Base-by-base conservation (phyloP, 805 yeast genomes). In the Debaryomyces prosopidis region DNA sequence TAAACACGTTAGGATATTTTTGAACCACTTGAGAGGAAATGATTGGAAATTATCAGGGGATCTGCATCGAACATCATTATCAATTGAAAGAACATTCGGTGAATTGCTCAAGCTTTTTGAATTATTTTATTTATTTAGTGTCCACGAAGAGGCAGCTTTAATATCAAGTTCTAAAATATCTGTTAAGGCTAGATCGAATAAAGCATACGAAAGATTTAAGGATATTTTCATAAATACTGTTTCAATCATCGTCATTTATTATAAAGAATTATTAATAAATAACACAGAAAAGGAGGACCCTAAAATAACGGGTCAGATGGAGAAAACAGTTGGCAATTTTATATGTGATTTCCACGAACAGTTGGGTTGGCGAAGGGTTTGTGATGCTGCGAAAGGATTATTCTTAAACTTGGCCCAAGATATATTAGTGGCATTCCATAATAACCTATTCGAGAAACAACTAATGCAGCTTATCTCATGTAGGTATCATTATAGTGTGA, bases 381-480 rank as follows among this genome's bases (percentile, higher is more conserved):
- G 99, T 66, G 85, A 83, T 41, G 62, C 78, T 2, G 76, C 84
- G 0, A 60, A 75, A 20, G 91, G 95, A 0, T 63, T 68, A 6
- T 84, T 91, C 48, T 67, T 94, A 41, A 70, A 73, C 14, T 65
- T 86, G 20, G 70, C 85, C 0, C 85, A 89, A 52, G 68, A 71
- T 7, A 72, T 77, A 15, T 65, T 87, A 28, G 68, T 80, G 12
- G 53, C 66, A 0, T 62, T 78, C 20, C 42, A 48, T 16, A 75
- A 74, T 4, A 75, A 86, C 2, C 2, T 9, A 15, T 52, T 57
- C 5, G 91, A 86, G 38, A 71, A 73, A 7, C 94, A 89, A 37
- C 61, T 92, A 39, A 75, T 89, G 7, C 98, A 92, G 57, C 75
- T 89, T 28, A 65, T 94, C 17, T 75, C 82, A 50, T 94, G 99